Evolutionary conservation across 768 basidiomycete species (phyloP).

Genomic region (Boletus pseudo-olivaceus): DNA sequence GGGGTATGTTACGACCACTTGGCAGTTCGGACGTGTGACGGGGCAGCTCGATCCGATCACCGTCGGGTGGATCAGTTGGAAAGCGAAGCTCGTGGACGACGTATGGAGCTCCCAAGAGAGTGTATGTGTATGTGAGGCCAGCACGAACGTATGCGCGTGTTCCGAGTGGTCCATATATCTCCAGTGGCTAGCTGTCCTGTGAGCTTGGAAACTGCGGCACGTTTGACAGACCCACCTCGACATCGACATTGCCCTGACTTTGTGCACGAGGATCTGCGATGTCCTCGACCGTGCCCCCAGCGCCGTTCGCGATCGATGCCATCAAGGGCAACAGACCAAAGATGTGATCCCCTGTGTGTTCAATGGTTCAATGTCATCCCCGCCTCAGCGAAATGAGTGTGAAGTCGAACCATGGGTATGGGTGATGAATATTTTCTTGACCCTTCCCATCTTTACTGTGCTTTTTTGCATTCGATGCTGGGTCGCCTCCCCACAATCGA

Average conservation of each 20-base stretch:
- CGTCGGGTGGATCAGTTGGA: slow-evolving; percentile 51
- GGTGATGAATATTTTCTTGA: slow-evolving; percentile 83
- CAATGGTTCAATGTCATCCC: neutral
- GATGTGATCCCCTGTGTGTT: slow-evolving; percentile 70
- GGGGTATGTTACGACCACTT: slow-evolving; percentile 59
- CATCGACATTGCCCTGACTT: neutral
- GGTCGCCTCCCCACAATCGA: slow-evolving; percentile 84
- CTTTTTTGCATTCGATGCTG: slow-evolving; percentile 76
- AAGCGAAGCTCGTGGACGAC: slow-evolving; percentile 81
- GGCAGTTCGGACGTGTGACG: slow-evolving; percentile 53
- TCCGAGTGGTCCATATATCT: slow-evolving; percentile 85
- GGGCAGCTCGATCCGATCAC: slow-evolving; percentile 47
- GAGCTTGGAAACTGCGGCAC: neutral
- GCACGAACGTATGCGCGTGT: slow-evolving; percentile 77
- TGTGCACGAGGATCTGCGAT: slow-evolving; percentile 56
- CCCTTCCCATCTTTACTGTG: slow-evolving; percentile 69
- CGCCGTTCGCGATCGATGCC: slow-evolving; percentile 67
- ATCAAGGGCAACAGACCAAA: slow-evolving; percentile 71
- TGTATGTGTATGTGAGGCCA: slow-evolving; percentile 65
- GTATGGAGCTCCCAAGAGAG: slow-evolving; percentile 61
- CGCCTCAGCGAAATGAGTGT: neutral
- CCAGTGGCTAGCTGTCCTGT: slow-evolving; percentile 48
- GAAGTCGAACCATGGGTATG: slow-evolving; percentile 71
- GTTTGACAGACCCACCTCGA: slow-evolving; percentile 16
- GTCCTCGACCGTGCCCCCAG: slow-evolving; percentile 60